Base-by-base conservation (phyloP, 2,329 filamentous ascomycete species). In the Akanthomyces uredinophilus region DNA sequence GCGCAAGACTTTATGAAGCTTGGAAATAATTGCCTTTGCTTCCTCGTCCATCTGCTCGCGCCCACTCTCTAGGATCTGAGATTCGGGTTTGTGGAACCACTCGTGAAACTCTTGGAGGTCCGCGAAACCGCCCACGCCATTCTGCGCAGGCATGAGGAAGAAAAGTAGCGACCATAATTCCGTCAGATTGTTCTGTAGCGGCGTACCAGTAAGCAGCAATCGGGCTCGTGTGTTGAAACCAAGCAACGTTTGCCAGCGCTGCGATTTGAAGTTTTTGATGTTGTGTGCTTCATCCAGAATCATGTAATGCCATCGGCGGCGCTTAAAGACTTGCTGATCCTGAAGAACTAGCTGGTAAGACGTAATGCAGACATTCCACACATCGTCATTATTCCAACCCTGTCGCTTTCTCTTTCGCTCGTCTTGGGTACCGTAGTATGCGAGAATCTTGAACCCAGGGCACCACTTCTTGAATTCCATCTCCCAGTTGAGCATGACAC, bases 391-490 rank as follows among this genome's bases (percentile, higher is more conserved):
- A 68, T 89, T 92, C 95, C 95, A 99, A 2, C 95, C 94, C 70
- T 89, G 87, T 32, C 96, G 89, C 75, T 98, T 98, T 67, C 88
- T 83, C 72, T 91, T 93, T 51, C 95, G 88, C 75, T 99, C 95
- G 67, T 97, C 92, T 69, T 93, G 90, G 47, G 89, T 91, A 49
- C 96, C 95, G 72, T 98, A 99, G 77, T 99, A 99, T 0, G 93
- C 95, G 63, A 99, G 81, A 61, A 99, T 96, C 73, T 97, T 98
- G 81, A 99, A 99, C 0, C 95, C 94, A 3, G 96, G 95, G 62
- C 93, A 91, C 86, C 94, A 99, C 73, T 99, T 99, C 72, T 98
- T 98, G 82, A 99, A 99, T 75, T 99, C 95, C 90, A 98, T 98
- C 74, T 99, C 96, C 95, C 95, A 99, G 72, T 99, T 99, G 66